Conservation (phyloP, 805 yeast genomes). For the Kazachstania bromeliacearum region DNA sequence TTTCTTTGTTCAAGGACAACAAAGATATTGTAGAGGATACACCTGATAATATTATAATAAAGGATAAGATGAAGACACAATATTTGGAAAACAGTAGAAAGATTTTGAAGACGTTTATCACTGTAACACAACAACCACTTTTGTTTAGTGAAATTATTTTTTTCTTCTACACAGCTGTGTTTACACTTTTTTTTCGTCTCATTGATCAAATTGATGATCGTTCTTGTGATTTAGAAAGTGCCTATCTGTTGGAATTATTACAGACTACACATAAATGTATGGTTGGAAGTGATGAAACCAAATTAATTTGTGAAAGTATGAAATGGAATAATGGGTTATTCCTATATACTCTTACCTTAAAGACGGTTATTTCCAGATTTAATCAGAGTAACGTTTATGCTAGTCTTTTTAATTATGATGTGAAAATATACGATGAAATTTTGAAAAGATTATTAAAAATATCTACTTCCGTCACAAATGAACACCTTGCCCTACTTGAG, state of each 20-base stretch:
- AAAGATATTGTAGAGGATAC: neutral
- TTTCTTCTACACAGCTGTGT: slow-evolving; percentile 10
- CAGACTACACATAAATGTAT: slow-evolving; percentile 5
- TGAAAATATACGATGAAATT: slow-evolving; percentile 1
- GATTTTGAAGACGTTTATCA: slow-evolving; percentile 13
- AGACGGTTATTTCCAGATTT: slow-evolving; percentile 9
- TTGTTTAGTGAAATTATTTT: slow-evolving; percentile 11
- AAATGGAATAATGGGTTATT: slow-evolving; percentile 22
- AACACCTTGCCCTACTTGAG: neutral
- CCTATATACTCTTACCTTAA: slow-evolving; percentile 15
- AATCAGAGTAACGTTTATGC: slow-evolving; percentile 5
- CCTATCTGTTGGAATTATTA: slow-evolving; percentile 5
- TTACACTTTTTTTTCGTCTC: slow-evolving; percentile 7
- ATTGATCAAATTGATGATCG: slow-evolving; percentile 7
- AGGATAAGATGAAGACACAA: slow-evolving; percentile 3
- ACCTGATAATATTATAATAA: neutral
- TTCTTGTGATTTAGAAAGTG: slow-evolving; percentile 3
- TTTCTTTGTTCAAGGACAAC: slow-evolving; percentile 13
- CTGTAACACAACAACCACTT: slow-evolving; percentile 14
- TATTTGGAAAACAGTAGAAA: slow-evolving; percentile 8
- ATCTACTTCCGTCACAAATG: neutral
- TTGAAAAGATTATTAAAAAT: neutral
- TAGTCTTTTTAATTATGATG: slow-evolving; percentile 1
- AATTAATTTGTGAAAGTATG: slow-evolving; percentile 12
- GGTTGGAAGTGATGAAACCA: slow-evolving; percentile 5